A percentile compares a stretch with the other conserved stretches of the same genome.
phyloP scores from a whole-genome alignment of 495 filamentous ascomycete species.

The Penicillium paradoxum region DNA sequence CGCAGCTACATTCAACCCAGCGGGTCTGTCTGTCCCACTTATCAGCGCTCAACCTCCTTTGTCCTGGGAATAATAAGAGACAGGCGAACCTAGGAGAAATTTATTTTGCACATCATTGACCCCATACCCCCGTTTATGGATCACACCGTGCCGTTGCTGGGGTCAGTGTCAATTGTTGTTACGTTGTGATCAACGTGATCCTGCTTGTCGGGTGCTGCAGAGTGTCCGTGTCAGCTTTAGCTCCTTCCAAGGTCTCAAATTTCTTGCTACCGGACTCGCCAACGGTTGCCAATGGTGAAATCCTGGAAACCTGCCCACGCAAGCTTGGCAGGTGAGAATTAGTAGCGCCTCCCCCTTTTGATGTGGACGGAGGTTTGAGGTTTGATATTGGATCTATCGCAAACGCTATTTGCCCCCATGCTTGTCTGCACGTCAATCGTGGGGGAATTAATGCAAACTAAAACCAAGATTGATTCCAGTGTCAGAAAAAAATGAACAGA shows the following conservation, averaged over 20 bases:
- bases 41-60: not conserved
- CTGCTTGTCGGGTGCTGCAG: not conserved
- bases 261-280: not conserved
- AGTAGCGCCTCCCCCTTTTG: not conserved
- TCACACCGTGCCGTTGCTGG: not conserved
- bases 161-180: not conserved
- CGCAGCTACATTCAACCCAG: not conserved
- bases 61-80: not conserved
- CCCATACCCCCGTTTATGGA: conserved; percentile 2
- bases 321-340: not conserved
- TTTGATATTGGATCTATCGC: conserved; percentile 5
- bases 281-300: not conserved
- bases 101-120: conserved; percentile 4
- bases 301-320: not conserved
- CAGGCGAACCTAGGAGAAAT: not conserved
- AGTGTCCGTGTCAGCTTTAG: not conserved
- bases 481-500: not conserved
- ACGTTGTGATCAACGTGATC: conserved; percentile 2
- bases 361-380: not conserved
- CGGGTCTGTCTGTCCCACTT: not conserved
- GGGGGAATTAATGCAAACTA: not conserved
- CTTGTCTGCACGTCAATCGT: not conserved
- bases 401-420: not conserved
- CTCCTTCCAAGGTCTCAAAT: not conserved
- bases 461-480: not conserved